A percentile compares a stretch with the other conserved stretches of the same genome.
phyloP scores from a whole-genome alignment of 2,329 filamentous ascomycete genomes.

The Diaporthe sp. region DNA sequence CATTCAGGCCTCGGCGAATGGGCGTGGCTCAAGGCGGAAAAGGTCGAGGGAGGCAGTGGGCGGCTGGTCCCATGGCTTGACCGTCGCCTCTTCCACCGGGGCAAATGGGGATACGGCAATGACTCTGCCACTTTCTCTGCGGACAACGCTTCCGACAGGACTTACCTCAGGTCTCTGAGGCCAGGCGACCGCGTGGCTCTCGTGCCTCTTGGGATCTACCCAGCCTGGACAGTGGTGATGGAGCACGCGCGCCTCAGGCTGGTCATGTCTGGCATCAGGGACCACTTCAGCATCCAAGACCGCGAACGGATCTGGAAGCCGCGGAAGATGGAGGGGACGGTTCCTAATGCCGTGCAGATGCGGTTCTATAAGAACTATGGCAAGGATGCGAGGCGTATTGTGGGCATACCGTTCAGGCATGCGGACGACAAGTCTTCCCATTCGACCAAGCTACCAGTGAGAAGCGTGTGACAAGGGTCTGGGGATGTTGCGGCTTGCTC shows the following conservation, averaged over 20 bases:
- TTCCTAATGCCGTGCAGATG: not conserved
- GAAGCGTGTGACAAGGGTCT: not conserved
- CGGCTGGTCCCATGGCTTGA: not conserved
- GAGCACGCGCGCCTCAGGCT: not conserved
- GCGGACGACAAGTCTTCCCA: not conserved
- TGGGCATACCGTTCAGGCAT: not conserved
- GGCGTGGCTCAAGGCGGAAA: not conserved
- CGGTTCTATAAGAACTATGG: not conserved
- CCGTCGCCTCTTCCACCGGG: not conserved
- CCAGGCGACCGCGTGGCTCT: not conserved
- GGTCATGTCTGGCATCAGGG: slow-evolving; percentile 11
- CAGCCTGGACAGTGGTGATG: not conserved
- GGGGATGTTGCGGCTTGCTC: too few relatives aligned
- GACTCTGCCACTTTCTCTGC: not conserved
- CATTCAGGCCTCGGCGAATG: not conserved
- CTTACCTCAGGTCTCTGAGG: not conserved
- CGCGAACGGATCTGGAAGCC: not conserved
- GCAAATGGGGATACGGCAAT: not conserved
- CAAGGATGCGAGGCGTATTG: not conserved
- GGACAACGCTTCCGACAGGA: not conserved
- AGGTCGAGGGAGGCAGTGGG: not conserved
- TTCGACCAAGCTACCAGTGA: not conserved
- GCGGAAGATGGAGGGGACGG: not conserved
- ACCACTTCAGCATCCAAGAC: not conserved
- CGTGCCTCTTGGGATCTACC: not conserved